Evolutionary conservation across 495 filamentous ascomycete genomes (phyloP).

Genomic region (Lasiosphaeria miniovina): DNA sequence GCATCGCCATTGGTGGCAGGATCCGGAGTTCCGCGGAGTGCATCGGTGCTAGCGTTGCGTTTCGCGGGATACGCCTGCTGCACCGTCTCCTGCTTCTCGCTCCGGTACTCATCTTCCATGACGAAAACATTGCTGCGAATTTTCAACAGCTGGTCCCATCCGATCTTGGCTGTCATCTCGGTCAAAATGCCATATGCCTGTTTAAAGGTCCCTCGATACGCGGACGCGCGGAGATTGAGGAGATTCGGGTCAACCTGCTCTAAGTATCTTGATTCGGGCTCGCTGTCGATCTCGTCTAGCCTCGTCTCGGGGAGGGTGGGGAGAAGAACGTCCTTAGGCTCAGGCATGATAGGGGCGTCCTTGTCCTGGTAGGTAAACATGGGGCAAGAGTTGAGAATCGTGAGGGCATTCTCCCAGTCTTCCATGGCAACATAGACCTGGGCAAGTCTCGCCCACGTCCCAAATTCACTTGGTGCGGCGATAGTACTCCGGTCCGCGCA

Average conservation of each 20-base stretch:
- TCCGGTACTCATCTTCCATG: constrained; percentile 98
- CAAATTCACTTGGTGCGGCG: constrained; percentile 92
- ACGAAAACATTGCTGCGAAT: constrained; percentile 96
- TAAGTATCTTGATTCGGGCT: constrained; percentile 72
- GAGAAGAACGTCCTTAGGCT: constrained; percentile 78
- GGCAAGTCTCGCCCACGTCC: constrained; percentile 90
- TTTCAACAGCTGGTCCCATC: constrained; percentile 93
- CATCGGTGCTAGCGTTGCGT: constrained; percentile 73
- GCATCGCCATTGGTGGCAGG: constrained; percentile 60
- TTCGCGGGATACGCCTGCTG: constrained; percentile 51
- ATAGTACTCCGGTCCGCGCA: constrained; percentile 93
- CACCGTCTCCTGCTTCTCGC: constrained; percentile 70
- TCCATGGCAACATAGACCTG: constrained; percentile 90
- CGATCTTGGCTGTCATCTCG: constrained; percentile 90
- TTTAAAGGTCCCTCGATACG: constrained; percentile 90
- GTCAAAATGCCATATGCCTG: constrained; percentile 93
- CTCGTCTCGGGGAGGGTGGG: constrained; percentile 86
- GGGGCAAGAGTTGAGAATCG: constrained; percentile 97
- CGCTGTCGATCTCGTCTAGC: constrained; percentile 89
- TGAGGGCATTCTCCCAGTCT: constrained; percentile 87
- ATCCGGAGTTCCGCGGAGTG: constrained; percentile 63
- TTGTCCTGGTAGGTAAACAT: constrained; percentile 99
- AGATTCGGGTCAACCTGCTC: constrained; percentile 87
- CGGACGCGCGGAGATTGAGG: constrained; percentile 79
- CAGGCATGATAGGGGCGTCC: constrained; percentile 89